These are phyloP conservation scores for Wickerhamomyces sydowiorum DNA, from an alignment of 805 yeast species.

Conservation along the genomic window DNA sequence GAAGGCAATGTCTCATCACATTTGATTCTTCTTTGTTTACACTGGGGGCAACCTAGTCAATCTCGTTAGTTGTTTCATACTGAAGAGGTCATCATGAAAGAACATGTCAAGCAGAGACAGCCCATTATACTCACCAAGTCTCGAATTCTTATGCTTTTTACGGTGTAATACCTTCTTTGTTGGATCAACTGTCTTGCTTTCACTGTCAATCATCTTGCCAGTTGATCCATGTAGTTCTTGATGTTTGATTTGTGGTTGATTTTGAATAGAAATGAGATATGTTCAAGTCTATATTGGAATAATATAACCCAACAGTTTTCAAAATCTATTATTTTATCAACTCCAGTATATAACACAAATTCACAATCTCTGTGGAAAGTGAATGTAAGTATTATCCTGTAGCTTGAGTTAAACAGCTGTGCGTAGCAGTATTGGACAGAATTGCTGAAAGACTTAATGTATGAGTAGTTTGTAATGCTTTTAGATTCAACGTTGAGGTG, in stretches of 20 bases:
- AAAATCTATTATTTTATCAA: no score
- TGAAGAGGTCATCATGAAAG: background rate
- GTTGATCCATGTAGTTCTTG: background rate
- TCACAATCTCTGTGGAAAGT: no score
- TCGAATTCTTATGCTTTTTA: constrained; percentile 56
- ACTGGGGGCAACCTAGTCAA: constrained; percentile 62
- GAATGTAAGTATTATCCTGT: no score
- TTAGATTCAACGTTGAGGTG: no score
- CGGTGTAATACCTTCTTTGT: constrained; percentile 22
- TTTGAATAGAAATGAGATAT: no score
- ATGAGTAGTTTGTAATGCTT: no score
- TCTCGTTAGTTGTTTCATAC: background rate
- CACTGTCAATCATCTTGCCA: background rate
- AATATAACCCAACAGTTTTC: no score
- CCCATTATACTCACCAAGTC: constrained; percentile 9
- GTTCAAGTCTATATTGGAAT: no score
- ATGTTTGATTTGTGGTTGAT: constrained; percentile 1
- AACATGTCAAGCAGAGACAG: background rate
- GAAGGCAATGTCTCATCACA: constrained; percentile 57
- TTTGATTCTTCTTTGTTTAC: constrained; percentile 53
- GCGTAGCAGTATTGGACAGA: no score
- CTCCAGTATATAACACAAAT: no score
- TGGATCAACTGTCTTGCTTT: background rate
- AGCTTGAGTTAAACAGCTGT: no score
- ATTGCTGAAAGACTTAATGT: no score